Evolutionary conservation across 257 asterid species (phyloP), one percentile per base, ranked within the genome.

Genomic region (Rubia yunnanensis): DNA sequence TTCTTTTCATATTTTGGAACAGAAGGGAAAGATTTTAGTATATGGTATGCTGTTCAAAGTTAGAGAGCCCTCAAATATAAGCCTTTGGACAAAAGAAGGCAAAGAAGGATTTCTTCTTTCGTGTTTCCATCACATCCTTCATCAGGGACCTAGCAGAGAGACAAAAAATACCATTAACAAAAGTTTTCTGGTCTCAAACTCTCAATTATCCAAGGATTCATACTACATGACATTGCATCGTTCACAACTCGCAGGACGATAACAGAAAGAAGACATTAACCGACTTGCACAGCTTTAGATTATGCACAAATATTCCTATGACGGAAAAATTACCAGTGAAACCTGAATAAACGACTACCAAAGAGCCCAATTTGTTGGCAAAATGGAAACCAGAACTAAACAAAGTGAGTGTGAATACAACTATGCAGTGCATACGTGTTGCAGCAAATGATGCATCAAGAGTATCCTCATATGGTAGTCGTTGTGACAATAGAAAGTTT

Each of bases 121-220:
- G 52, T 44, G 52, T 44, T 44, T 44, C 20, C 20, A 44, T 15
- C 20, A 17, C 52, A 44, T 15, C n/a, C 6, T 44, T 44, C 52
- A 39, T 15, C 48, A 39, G 15, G 18, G 22, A 44, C 52, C 73
- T 69, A 63, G 30, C 31, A 50, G 56, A 69, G 11, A 54, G 54
- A 60, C 28, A 15, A 48, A 60, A 31, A 38, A 46, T 8, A 46
- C 27, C 55, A 52, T 14, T 26, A 2, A 61, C 68, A 52, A 28
- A 60, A 27, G 28, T 30, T 46, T 6, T 15, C 17, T 1, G 7
- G 48, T 39, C 48, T 39, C 48, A 39, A 32, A 32, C 6, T 32
- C 36, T 32, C 36, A 6, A 35, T 35, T 11, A 7, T 35, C 41
- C 10, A 8, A 35, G 7, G 36, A 32, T 32, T 32, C 36, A 32